Percentiles rank a stretch among this genome's conserved stretches.
Conservation (phyloP, 169 alveolate species). For the Eimeria maxima region DNA sequence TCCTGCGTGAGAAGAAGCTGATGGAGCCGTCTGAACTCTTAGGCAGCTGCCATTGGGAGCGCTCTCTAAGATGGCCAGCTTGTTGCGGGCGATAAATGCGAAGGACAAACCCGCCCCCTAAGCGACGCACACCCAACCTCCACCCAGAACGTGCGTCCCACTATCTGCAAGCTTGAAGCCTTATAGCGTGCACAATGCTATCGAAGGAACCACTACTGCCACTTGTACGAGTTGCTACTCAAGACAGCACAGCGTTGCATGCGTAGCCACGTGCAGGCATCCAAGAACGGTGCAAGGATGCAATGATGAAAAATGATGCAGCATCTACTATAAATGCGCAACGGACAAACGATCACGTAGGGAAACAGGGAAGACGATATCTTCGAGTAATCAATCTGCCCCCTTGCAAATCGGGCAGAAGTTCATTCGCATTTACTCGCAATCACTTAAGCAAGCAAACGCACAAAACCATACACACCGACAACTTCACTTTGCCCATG, state of each 20-base stretch:
- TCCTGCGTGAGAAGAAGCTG: slow-evolving; percentile 25
- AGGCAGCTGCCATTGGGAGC: slow-evolving; percentile 85
- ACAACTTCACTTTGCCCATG: neutral
- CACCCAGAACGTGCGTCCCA: neutral
- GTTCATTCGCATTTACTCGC: neutral
- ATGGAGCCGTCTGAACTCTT: slow-evolving; percentile 77
- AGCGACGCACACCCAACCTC: neutral
- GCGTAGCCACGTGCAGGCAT: neutral
- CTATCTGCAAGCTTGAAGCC: neutral
- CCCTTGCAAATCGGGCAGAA: no score
- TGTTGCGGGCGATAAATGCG: slow-evolving; percentile 86
- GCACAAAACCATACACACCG: no score
- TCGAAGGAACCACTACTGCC: neutral
- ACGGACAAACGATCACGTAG: no score
- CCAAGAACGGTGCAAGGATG: neutral
- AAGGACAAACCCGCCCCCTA: slow-evolving; percentile 81
- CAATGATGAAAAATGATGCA: neutral
- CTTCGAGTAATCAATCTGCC: neutral
- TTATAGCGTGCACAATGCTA: neutral
- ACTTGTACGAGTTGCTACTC: neutral
- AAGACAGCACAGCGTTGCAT: neutral
- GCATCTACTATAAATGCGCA: neutral
- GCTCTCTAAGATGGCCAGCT: slow-evolving; percentile 81
- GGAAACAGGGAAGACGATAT: no score
- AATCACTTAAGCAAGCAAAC: neutral